phyloP scores from a whole-genome alignment of 345 rosid genomes.

The Eucalyptus decipiens region DNA sequence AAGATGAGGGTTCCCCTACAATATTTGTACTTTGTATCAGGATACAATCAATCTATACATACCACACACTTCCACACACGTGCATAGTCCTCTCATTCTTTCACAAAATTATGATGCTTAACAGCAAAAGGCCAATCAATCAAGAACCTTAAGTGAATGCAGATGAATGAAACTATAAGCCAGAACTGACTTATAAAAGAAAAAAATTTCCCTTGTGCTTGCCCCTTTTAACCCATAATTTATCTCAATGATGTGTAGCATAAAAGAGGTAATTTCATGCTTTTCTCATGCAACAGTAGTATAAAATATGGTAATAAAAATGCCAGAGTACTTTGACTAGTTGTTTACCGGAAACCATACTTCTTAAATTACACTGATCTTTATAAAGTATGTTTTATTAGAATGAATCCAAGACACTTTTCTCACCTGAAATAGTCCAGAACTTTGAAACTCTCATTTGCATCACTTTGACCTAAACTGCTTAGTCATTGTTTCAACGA shows the following conservation, averaged over 20 bases:
- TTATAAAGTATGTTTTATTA: not conserved
- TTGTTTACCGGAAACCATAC: not conserved
- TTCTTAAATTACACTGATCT: not conserved
- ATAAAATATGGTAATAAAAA: not conserved
- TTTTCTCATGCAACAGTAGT: not conserved
- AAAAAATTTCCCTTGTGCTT: not conserved
- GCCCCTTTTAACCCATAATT: not conserved
- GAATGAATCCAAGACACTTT: not conserved
- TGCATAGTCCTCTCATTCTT: not conserved
- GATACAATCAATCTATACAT: not conserved
- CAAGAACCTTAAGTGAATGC: not conserved
- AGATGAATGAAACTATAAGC: not conserved
- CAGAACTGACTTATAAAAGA: not conserved
- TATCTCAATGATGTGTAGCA: not conserved
- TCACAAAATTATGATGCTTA: not conserved
- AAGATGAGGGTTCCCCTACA: not conserved
- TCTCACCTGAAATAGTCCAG: not conserved
- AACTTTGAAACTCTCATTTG: not conserved
- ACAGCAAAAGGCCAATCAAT: not conserved
- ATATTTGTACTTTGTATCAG: not conserved
- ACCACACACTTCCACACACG: not conserved
- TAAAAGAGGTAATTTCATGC: not conserved
- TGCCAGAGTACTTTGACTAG: not conserved
- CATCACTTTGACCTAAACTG: not conserved
- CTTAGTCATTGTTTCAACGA: not conserved